These are phyloP conservation scores for Huntiella savannae DNA, from an alignment of 2,329 filamentous ascomycete genomes.

Conservation along the genomic window DNA sequence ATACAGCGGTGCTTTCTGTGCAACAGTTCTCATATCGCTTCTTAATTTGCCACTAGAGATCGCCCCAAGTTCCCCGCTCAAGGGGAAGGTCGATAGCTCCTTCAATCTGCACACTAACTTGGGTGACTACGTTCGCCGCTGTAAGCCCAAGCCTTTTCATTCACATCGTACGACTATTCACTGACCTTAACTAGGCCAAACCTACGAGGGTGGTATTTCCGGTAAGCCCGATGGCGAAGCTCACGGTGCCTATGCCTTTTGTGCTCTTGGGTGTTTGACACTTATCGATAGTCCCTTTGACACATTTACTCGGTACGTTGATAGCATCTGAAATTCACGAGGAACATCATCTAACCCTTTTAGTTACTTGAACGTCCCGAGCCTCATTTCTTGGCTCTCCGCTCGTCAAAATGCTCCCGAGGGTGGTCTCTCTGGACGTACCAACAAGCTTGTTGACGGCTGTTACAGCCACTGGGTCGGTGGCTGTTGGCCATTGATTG, in stretches of 20 bases:
- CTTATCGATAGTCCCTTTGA: slow-evolving; percentile 64
- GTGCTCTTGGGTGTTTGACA: slow-evolving; percentile 71
- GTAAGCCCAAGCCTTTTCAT: slow-evolving; percentile 32
- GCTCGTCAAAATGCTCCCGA: slow-evolving; percentile 79
- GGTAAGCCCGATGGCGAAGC: slow-evolving; percentile 73
- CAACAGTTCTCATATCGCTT: slow-evolving; percentile 64
- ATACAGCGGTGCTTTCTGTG: slow-evolving; percentile 64
- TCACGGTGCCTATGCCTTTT: slow-evolving; percentile 93
- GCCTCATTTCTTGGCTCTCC: slow-evolving; percentile 72
- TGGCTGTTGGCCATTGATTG: slow-evolving; percentile 78
- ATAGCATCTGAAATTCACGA: not conserved
- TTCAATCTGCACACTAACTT: slow-evolving; percentile 23
- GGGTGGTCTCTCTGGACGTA: slow-evolving; percentile 80
- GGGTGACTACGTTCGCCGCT: slow-evolving; percentile 61
- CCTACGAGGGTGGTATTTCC: slow-evolving; percentile 85
- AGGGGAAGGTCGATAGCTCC: slow-evolving; percentile 4
- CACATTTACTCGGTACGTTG: slow-evolving; percentile 49
- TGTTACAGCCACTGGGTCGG: slow-evolving; percentile 98
- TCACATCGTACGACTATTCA: not conserved
- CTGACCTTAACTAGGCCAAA: slow-evolving; percentile 43
- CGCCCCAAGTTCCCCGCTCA: slow-evolving; percentile 7
- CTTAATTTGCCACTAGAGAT: slow-evolving; percentile 68
- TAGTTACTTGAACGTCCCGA: slow-evolving; percentile 58
- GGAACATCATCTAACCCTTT: not conserved
- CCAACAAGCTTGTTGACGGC: slow-evolving; percentile 93